Base-by-base conservation (phyloP, 2,329 filamentous ascomycete genomes). In the Fusarium longipes region DNA sequence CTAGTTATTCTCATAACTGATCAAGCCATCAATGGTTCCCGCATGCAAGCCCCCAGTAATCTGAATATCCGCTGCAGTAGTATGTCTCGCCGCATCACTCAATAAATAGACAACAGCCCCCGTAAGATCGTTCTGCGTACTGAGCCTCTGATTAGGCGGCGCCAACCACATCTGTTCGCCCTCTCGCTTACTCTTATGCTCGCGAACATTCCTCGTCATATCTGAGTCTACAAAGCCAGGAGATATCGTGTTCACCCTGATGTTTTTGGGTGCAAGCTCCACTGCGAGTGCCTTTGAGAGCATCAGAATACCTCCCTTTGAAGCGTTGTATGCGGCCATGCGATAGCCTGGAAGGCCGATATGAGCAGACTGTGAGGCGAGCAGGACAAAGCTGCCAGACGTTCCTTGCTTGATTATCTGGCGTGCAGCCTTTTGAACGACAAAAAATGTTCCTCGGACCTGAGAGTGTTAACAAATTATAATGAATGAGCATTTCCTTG, bases 21-120 rank as follows among this genome's bases (percentile, higher is more conserved):
- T 78, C 20, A 78, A 44, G 0, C 77, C 77, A 56, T 78, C 75
- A 49, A 79, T 78, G 2, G 76, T 78, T 3, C 79, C 79, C 10
- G 72, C 75, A 65, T 80, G 78, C 14, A 82, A 51, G 1, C 81
- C 82, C 4, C 82, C 82, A 3, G 80, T 82, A 24, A 83, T 80
- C 5, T 74, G 72, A 57, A 83, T 80, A 58, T 83, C 81, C 3
- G 78, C 75, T 3, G 77, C 80, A 0, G 81, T 82, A 5, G 80
- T 83, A 62, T 79, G 79, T 14, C 74, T 70, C 20, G 80, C 73
- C 9, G 80, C 81, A 67, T 84, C 81, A 43, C 79, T 80, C 24
- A 83, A 63, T 17, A 82, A 68, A 59, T 82, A 83, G 10, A 81
- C 72, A 6, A 80, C 77, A 2, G 81, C 79, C 2, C 76, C 77